Evolutionary conservation across 495 filamentous ascomycete genomes (phyloP).

Genomic region (Xylaria bambusicola): DNA sequence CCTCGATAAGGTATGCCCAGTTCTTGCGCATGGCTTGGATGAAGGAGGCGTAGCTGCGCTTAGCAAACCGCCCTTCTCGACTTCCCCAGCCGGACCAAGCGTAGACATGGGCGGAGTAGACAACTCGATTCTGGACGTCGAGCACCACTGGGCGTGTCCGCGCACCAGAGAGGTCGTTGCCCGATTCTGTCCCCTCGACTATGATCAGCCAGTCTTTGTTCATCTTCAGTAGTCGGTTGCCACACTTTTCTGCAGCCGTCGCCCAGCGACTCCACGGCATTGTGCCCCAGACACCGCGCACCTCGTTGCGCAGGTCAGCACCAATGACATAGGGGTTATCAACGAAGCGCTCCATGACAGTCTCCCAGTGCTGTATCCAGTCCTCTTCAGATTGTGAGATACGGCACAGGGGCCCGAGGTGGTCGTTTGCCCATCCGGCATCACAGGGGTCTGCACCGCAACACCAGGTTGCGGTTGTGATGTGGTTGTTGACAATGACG

Average conservation of each 20-base stretch:
- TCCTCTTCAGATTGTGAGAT: conserved; percentile 57
- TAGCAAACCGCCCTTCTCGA: conserved; percentile 50
- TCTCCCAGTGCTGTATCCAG: conserved; percentile 63
- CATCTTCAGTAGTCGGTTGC: conserved; percentile 55
- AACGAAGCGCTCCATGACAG: conserved; percentile 53
- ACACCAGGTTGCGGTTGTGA: conserved; percentile 63
- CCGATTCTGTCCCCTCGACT: conserved; percentile 61
- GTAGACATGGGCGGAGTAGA: conserved; percentile 66
- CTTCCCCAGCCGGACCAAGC: conserved; percentile 64
- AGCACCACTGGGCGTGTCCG: conserved; percentile 52
- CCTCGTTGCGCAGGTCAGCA: conserved; percentile 62
- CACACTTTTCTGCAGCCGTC: conserved; percentile 56
- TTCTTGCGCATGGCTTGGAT: conserved; percentile 58
- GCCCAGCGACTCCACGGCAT: conserved; percentile 63
- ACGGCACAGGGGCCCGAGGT: conserved; percentile 53
- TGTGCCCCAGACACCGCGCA: conserved; percentile 62
- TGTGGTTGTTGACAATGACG: conserved; percentile 64
- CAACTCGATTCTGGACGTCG: conserved; percentile 51
- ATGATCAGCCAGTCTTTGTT: conserved; percentile 63
- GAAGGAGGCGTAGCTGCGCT: conserved; percentile 58
- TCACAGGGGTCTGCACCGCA: conserved; percentile 63
- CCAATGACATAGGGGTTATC: conserved; percentile 58
- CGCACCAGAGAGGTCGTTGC: conserved; percentile 57
- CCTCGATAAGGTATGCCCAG: conserved; percentile 61
- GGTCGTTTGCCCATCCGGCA: conserved; percentile 58